Conservation (phyloP, 2,329 filamentous ascomycete genomes). For the Phoma sp. region DNA sequence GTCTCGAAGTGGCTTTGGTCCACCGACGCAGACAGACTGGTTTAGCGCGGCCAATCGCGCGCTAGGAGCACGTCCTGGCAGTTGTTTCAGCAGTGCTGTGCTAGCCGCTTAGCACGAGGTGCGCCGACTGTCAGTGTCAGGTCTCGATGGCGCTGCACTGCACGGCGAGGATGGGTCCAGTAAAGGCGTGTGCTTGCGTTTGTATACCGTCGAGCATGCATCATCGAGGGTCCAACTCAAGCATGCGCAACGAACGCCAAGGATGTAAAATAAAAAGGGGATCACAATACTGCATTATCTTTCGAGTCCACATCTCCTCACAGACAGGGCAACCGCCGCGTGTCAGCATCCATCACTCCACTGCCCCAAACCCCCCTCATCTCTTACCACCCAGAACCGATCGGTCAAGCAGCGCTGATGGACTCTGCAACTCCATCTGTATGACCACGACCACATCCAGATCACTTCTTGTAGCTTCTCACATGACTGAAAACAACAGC, state of each 20-base stretch:
- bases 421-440: no score
- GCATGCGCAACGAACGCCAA: background rate
- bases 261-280: no score
- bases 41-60: conserved; percentile 6
- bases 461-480: no score
- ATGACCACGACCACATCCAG: no score
- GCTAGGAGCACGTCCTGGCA: background rate
- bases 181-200: no score
- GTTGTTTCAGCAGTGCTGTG: conserved; percentile 6
- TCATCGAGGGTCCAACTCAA: no score
- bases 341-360: background rate
- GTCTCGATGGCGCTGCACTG: no score
- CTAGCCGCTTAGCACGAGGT: background rate
- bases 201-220: no score
- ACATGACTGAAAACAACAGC: no score
- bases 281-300: background rate
- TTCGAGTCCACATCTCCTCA: background rate
- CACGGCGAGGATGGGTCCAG: no score
- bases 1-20: conserved; percentile 1
- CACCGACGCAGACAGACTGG: background rate
- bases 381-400: background rate
- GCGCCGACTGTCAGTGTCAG: conserved; percentile 1
- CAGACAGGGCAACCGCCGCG: background rate
- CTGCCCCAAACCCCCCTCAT: no score
- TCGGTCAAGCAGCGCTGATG: no score